Evolutionary conservation across 108 stramenopile species (phyloP).

Genomic region (Fragilaria crotonensis): DNA sequence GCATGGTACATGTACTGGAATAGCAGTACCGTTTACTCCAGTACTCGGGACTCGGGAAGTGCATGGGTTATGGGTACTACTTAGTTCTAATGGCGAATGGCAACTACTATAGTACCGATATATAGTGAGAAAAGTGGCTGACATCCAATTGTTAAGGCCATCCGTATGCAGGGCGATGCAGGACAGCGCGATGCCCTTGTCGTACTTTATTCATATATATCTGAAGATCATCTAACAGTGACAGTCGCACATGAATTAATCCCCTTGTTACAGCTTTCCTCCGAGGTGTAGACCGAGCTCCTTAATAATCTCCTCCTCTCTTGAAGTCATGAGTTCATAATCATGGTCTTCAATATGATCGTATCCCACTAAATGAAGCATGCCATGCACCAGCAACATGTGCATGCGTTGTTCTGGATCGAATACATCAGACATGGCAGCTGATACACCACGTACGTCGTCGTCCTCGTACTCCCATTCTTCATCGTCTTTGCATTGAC

Average conservation of each 20-base stretch:
- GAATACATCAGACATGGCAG: conserved; percentile 69
- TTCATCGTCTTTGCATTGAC: conserved; percentile 56
- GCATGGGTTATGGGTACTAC: too few relatives aligned
- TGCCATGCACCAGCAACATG: conserved; percentile 91
- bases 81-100: too few relatives aligned
- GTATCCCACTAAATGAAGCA: conserved; percentile 92
- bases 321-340: conserved; percentile 83
- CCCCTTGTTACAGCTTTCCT: background rate
- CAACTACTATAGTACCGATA: too few relatives aligned
- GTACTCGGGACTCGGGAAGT: too few relatives aligned
- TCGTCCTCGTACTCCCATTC: conserved; percentile 53
- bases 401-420: conserved; percentile 80
- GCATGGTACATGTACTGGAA: too few relatives aligned
- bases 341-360: conserved; percentile 94
- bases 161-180: too few relatives aligned
- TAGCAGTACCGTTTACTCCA: too few relatives aligned
- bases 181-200: too few relatives aligned
- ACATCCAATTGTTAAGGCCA: too few relatives aligned
- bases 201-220: too few relatives aligned
- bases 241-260: background rate
- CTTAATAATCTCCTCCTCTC: conserved; percentile 76
- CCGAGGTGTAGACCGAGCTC: conserved; percentile 43
- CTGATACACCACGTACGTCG: conserved; percentile 86
- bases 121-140: too few relatives aligned
- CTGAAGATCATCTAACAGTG: too few relatives aligned